phyloP scores from a whole-genome alignment of 2,329 filamentous ascomycete species.

The Thyridium curvatum region DNA sequence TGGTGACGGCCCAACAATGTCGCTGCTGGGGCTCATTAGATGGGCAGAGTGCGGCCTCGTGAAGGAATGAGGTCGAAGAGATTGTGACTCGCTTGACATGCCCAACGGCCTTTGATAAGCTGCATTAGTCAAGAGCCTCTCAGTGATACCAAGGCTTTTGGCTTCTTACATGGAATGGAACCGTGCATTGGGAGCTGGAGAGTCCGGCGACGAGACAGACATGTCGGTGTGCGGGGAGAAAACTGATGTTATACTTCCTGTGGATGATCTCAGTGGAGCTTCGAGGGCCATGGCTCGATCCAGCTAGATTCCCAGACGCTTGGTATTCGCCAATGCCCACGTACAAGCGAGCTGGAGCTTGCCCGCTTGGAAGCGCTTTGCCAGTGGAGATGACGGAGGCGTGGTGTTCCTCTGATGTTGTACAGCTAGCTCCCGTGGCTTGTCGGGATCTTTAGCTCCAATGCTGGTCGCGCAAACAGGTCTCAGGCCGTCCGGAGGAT shows the following conservation, averaged over 20 bases:
- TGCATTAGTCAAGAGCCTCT: too few species aligned
- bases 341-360: not conserved
- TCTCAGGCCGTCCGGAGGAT: not conserved
- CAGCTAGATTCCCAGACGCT: slow-evolving; percentile 4
- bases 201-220: slow-evolving; percentile 47
- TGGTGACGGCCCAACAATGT: slow-evolving; percentile 73
- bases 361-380: not conserved
- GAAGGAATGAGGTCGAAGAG: slow-evolving; percentile 45
- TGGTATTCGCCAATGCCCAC: not conserved
- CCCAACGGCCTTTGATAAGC: slow-evolving; percentile 2
- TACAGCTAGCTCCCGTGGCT: too few species aligned
- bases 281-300: slow-evolving; percentile 48
- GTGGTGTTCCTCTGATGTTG: not conserved
- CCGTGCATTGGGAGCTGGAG: slow-evolving; percentile 38
- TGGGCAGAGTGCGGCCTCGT: slow-evolving; percentile 45
- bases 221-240: slow-evolving; percentile 50
- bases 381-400: too few species aligned
- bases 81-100: slow-evolving; percentile 29
- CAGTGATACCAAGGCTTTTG: slow-evolving; percentile 15
- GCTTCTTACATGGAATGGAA: slow-evolving; percentile 45
- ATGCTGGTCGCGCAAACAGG: not conserved
- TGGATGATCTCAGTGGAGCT: slow-evolving; percentile 57
- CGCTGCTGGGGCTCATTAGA: slow-evolving; percentile 55
- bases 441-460: too few species aligned
- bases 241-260: slow-evolving; percentile 47